Conservation (phyloP, 2,329 filamentous ascomycete species). For the Pseudonectria foliicola region DNA sequence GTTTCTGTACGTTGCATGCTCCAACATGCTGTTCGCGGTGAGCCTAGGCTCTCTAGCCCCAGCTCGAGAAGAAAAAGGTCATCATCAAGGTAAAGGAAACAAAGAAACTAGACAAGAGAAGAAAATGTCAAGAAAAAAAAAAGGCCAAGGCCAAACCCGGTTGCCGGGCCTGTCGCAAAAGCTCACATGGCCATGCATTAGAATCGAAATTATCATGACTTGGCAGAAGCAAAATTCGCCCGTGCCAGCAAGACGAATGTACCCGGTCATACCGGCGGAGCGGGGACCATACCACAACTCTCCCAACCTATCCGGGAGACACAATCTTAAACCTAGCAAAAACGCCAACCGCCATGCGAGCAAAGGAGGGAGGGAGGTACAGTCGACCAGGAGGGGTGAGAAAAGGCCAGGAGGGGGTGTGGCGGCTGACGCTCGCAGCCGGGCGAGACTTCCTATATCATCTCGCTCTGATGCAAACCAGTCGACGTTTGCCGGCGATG, state of each 20-base stretch:
- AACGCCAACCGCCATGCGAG: conserved; percentile 38
- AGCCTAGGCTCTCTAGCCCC: no score
- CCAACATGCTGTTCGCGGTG: not conserved
- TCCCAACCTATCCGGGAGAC: conserved; percentile 6
- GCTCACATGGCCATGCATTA: no score
- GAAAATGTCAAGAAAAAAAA: conserved; percentile 1
- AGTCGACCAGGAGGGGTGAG: conserved; percentile 13
- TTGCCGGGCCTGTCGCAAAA: no score
- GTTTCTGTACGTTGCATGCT: not conserved
- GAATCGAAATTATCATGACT: no score
- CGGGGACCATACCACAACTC: conserved; percentile 3
- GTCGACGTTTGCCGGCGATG: conserved; percentile 38
- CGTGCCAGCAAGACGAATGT: no score
- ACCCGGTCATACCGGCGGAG: no score
- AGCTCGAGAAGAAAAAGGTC: no score
- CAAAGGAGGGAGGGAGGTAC: conserved; percentile 17
- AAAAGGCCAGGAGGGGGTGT: conserved; percentile 10
- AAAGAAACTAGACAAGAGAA: conserved; percentile 2
- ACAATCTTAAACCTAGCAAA: conserved; percentile 8
- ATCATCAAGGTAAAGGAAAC: not conserved
- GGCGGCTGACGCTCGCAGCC: conserved; percentile 2
- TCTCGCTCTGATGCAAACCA: conserved; percentile 46
- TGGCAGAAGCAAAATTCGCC: no score
- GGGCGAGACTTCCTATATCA: conserved; percentile 38
- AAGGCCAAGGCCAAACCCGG: no score